These are phyloP conservation scores for Dictyostelium firmibasis DNA, from an alignment of 78 protist genomes.

Conservation along the genomic window DNA sequence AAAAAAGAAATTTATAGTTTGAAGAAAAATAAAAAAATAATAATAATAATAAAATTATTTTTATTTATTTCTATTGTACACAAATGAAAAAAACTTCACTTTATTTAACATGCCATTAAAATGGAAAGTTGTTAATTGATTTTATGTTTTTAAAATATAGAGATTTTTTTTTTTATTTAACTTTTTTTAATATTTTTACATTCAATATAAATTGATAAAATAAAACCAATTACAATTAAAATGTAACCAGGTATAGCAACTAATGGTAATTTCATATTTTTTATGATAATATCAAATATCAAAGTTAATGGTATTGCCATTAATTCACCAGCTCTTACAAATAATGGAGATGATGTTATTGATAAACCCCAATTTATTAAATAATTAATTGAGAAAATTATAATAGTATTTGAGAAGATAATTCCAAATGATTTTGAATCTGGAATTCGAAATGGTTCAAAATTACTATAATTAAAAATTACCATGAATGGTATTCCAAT, in stretches of 20 bases:
- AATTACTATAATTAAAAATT: background rate
- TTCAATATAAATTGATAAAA: constrained; percentile 7
- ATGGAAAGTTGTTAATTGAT: background rate
- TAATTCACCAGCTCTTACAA: constrained; percentile 53
- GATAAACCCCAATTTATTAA: constrained; percentile 37
- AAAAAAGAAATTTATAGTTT: background rate
- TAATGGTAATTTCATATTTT: constrained; percentile 10
- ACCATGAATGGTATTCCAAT: constrained; percentile 25
- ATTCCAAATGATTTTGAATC: background rate
- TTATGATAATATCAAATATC: constrained; percentile 18
- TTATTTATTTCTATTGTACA: too few species aligned
- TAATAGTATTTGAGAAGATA: background rate
- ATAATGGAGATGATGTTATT: constrained; percentile 44
- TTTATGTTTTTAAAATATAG: too few species aligned
- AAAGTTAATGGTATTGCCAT: constrained; percentile 57
- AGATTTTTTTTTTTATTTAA: too few species aligned
- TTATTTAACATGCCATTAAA: too few species aligned
- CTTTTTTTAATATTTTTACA: background rate
- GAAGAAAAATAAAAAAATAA: background rate
- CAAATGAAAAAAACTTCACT: too few species aligned
- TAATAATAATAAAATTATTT: too few species aligned
- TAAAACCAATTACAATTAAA: constrained; percentile 34
- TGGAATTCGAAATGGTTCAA: constrained; percentile 22
- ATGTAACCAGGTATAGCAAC: constrained; percentile 21
- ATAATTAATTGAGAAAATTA: background rate